Conservation (phyloP, 768 basidiomycete genomes). For the Zangia roseola region DNA sequence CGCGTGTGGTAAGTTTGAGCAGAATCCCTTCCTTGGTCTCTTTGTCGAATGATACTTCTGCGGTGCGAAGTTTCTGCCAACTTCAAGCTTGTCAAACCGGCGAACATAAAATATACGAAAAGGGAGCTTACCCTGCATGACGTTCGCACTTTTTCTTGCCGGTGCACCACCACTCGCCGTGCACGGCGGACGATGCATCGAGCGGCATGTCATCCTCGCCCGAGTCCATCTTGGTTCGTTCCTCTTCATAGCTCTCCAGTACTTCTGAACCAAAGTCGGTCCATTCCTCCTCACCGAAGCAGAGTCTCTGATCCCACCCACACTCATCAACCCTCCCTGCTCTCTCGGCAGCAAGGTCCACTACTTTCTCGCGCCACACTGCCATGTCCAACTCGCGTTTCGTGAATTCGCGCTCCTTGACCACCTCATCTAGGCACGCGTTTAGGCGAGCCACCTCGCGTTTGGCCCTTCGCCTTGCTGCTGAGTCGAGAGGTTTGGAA, state of each 20-base stretch:
- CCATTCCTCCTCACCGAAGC: constrained; percentile 81
- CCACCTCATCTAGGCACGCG: constrained; percentile 52
- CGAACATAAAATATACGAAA: background rate
- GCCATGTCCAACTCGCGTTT: constrained; percentile 70
- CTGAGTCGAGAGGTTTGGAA: constrained; percentile 25
- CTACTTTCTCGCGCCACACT: constrained; percentile 65
- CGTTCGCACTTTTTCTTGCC: constrained; percentile 75
- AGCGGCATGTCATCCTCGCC: constrained; percentile 40
- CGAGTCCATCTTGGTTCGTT: constrained; percentile 33
- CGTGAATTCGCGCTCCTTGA: constrained; percentile 59
- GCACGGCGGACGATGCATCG: constrained; percentile 29
- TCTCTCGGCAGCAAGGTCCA: constrained; percentile 65
- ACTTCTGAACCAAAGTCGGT: constrained; percentile 64
- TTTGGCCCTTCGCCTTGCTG: constrained; percentile 47
- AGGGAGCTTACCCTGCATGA: constrained; percentile 61
- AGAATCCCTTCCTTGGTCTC: constrained; percentile 71
- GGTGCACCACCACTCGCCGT: constrained; percentile 75
- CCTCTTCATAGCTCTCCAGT: constrained; percentile 67
- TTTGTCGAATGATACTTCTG: constrained; percentile 73
- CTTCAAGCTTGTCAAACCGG: constrained; percentile 35
- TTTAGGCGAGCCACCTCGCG: constrained; percentile 59
- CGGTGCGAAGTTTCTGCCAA: constrained; percentile 76
- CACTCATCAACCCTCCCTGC: constrained; percentile 68
- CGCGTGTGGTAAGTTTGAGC: constrained; percentile 64
- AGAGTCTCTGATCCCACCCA: constrained; percentile 87